A percentile compares a stretch with the other conserved stretches of the same genome.
phyloP scores from a whole-genome alignment of 352 stramenopile species.

The Phytophthora ramorum region DNA sequence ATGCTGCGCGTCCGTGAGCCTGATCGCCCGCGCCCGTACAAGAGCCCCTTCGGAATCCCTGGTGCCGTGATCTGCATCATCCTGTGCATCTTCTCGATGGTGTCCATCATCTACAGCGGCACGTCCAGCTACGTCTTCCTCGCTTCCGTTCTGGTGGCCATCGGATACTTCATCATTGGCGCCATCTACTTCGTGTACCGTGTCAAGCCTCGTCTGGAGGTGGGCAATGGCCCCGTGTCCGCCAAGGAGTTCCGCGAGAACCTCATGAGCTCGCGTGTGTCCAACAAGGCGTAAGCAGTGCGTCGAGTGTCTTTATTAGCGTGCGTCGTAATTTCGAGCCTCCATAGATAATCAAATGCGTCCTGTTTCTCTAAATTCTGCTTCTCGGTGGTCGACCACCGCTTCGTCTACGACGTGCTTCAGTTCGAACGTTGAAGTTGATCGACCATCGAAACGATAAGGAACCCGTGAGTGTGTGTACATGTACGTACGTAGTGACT shows the following conservation, averaged over 20 bases:
- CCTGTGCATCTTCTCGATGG: slow-evolving; percentile 53
- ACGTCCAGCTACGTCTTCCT: slow-evolving; percentile 56
- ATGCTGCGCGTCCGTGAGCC: slow-evolving; percentile 60
- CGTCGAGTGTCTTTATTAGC: not conserved
- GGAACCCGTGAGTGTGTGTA: too few species aligned
- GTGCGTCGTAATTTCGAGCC: not conserved
- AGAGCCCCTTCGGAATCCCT: slow-evolving; percentile 56
- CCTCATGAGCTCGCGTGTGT: slow-evolving; percentile 42
- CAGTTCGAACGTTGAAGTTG: not conserved
- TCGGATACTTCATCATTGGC: slow-evolving; percentile 53
- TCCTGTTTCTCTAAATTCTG: slow-evolving; percentile 1
- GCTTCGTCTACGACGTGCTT: not conserved
- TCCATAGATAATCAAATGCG: slow-evolving; percentile 2
- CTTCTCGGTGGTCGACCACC: not conserved
- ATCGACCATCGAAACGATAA: not conserved
- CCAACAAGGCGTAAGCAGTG: slow-evolving; percentile 32
- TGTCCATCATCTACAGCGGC: slow-evolving; percentile 68
- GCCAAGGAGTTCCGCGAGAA: slow-evolving; percentile 54
- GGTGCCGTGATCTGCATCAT: slow-evolving; percentile 52
- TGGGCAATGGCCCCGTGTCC: slow-evolving; percentile 26
- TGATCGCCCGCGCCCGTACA: slow-evolving; percentile 56
- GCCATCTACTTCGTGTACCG: slow-evolving; percentile 51
- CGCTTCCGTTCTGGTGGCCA: slow-evolving; percentile 51
- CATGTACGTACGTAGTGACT: not conserved
- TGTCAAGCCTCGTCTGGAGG: slow-evolving; percentile 43